Evolutionary conservation across 805 yeast genomes (phyloP), one percentile per base, ranked within the genome.

Genomic region (Barnettozyma salicaria): DNA sequence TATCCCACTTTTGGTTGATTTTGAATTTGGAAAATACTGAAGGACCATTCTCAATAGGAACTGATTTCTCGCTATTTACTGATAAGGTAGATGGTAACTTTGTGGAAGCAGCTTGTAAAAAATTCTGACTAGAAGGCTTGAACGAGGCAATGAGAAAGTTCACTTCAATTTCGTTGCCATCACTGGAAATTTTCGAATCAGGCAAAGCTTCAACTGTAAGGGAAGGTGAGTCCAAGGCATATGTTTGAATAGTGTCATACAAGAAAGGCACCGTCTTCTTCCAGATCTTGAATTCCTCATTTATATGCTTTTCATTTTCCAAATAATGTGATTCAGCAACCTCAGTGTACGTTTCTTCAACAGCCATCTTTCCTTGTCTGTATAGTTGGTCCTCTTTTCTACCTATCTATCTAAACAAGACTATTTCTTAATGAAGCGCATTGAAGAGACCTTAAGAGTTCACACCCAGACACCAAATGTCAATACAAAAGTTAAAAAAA

Each of bases 201-300:
- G 78, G 75, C 10, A 78, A 52, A 74, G 83, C 76, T 43, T 74
- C 70, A 18, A 77, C 65, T 0, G 83, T 63, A 41, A 79, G 58
- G 16, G 80, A 68, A 6, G 87, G 85, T 56, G 71, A 68, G 13
- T 71, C 68, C 27, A 74, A 60, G 5, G 77, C 75, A 39, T 68
- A 71, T 6, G 85, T 74, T 38, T 78, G 77, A 34, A 81, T 70
- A 41, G 76, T 66, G 50, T 78, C 80, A 58, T 86, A 86, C 42
- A 86, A 64, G 46, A 83, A 65, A 4, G 94, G 95, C 11, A 83
- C 80, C 2, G 90, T 74, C 52, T 85, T 84, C 56, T 85, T 86
- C 96, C 96, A 86, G 14, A 68, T 73, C 49, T 76, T 76, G 65
- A 72, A 82, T 60, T 83, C 92, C 58, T 83, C 94, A 50, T 83